Evolutionary conservation across 257 asterid species (phyloP), one percentile per base, ranked within the genome.

Genomic region (Craterostigma plantagineum): DNA sequence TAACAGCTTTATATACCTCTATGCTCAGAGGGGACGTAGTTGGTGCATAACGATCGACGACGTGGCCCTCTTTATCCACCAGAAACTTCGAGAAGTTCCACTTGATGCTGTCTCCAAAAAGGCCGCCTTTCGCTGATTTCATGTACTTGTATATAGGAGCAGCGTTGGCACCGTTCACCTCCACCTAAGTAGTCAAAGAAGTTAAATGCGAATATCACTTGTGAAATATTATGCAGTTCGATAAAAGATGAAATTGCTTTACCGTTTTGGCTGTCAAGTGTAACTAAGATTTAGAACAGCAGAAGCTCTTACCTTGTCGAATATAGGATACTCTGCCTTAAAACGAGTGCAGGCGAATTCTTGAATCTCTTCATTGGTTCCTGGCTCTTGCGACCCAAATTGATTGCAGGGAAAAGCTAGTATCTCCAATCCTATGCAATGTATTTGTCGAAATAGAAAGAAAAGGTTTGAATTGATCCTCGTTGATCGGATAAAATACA

Each of bases 321-420:
- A 84, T 50, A 84, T 67, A 14, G 93, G 85, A 54, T 76, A 84
- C 43, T 80, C 93, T 14, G 92, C 92, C 58, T 77, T 77, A 57
- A 77, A 75, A 63, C 71, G 67, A 38, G 75, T 65, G 71, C 92
- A 84, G 14, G 62, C 92, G 44, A 81, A 53, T 64, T 75, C 79
- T 62, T 62, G 58, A 51, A 84, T 84, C 63, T 84, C 80, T 43
- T 72, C 79, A 52, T 65, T 80, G 14, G 72, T 80, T 65, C 93
- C 96, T 6, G 93, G 93, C 56, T 84, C 93, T 74, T 84, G 96
- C 51, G 69, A 72, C 51, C 55, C 78, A 59, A 84, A 84, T 63
- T 84, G 96, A 52, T 84, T 84, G 75, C 93, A 84, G 51, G 96
- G 96, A 77, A 84, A 84, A 49, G 93, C 96, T 11, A 84, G 67